Evolutionary conservation across 2,329 filamentous ascomycete species (phyloP).

Genomic region (Talaromyces sp.): DNA sequence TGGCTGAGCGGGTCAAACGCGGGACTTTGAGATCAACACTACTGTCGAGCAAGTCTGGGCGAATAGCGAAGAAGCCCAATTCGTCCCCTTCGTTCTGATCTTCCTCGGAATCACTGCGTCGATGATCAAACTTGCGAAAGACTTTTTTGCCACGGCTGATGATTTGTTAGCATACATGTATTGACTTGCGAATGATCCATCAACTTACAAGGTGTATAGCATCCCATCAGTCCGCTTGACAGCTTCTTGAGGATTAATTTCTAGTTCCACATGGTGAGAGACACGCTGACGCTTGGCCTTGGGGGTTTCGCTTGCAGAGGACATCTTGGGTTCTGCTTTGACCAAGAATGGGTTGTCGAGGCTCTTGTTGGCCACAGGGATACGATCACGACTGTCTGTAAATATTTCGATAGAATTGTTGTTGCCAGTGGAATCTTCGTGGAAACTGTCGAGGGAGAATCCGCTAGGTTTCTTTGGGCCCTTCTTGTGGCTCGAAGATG

Average conservation of each 20-base stretch:
- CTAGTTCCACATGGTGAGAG: slow-evolving; percentile 29
- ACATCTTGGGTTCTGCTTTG: slow-evolving; percentile 31
- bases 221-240: slow-evolving; percentile 55
- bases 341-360: slow-evolving; percentile 56
- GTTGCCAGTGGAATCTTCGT: slow-evolving; percentile 28
- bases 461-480: slow-evolving; percentile 45
- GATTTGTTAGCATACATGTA: neutral
- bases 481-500: slow-evolving; percentile 45
- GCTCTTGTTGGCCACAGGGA: slow-evolving; percentile 51
- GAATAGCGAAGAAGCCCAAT: slow-evolving; percentile 40
- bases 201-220: slow-evolving; percentile 59
- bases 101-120: slow-evolving; percentile 43
- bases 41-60: slow-evolving; percentile 37
- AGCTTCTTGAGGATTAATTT: slow-evolving; percentile 50
- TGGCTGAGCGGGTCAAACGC: slow-evolving; percentile 54
- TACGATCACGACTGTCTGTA: slow-evolving; percentile 60
- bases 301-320: slow-evolving; percentile 26
- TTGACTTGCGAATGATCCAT: neutral
- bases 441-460: slow-evolving; percentile 46
- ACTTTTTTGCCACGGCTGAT: slow-evolving; percentile 59
- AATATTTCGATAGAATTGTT: slow-evolving; percentile 53
- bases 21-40: slow-evolving; percentile 34
- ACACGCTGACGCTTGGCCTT: slow-evolving; percentile 39
- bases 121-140: slow-evolving; percentile 50
- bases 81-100: slow-evolving; percentile 36